Conservation (phyloP, 257 asterid genomes). For the Solanum sitiens region DNA sequence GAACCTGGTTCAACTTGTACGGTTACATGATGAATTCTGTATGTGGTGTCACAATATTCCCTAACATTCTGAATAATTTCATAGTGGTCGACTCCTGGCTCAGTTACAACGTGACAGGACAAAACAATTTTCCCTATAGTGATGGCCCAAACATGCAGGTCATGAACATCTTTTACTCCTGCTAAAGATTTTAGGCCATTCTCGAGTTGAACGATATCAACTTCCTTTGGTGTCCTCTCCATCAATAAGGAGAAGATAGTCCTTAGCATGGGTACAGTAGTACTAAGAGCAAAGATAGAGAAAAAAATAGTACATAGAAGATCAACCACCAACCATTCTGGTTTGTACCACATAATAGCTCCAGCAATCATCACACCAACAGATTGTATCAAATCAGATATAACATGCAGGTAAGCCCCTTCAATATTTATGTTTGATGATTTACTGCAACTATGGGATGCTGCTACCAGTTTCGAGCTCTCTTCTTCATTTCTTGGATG, state of each 20-base stretch:
- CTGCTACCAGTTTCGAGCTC: constrained; percentile 18
- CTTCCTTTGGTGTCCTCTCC: constrained; percentile 62
- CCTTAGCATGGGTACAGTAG: constrained; percentile 56
- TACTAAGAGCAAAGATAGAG: constrained; percentile 33
- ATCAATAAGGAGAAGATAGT: constrained; percentile 36
- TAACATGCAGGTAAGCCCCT: constrained; percentile 73
- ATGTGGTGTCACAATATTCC: constrained; percentile 36
- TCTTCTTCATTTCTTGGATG: constrained; percentile 16
- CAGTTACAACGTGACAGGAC: constrained; percentile 53
- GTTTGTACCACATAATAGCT: constrained; percentile 58
- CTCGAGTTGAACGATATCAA: constrained; percentile 35
- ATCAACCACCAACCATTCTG: constrained; percentile 64
- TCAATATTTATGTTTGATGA: constrained; percentile 49
- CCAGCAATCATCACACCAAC: constrained; percentile 83
- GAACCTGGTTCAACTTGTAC: constrained; percentile 49
- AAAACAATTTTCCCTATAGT: constrained; percentile 47
- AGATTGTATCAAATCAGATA: constrained; percentile 63
- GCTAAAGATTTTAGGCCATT: constrained; percentile 32
- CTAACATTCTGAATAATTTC: constrained; percentile 32
- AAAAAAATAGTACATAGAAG: constrained; percentile 52
- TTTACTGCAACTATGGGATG: constrained; percentile 9
- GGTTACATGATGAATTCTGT: constrained; percentile 57
- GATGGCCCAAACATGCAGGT: constrained; percentile 76
- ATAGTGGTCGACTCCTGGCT: constrained; percentile 26
- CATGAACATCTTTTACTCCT: constrained; percentile 58